These are phyloP conservation scores for Tetracladium maxilliforme DNA, from an alignment of 2,329 filamentous ascomycete species.

Conservation along the genomic window DNA sequence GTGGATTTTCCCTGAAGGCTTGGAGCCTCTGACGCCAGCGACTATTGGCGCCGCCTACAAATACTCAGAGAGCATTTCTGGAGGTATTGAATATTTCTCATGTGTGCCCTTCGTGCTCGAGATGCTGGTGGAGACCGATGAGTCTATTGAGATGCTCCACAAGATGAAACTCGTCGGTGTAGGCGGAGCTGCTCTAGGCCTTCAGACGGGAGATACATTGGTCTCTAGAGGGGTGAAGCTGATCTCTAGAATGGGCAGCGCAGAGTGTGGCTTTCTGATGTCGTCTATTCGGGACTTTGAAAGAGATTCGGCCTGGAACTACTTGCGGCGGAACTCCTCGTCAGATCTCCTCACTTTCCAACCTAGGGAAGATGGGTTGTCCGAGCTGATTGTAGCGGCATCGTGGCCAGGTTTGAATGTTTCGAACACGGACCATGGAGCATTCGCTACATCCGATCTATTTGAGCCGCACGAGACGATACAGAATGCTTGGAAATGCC, in stretches of 20 bases:
- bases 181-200: conserved; percentile 43
- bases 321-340: conserved; percentile 25
- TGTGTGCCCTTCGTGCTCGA: conserved; percentile 45
- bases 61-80: conserved; percentile 8
- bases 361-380: conserved; percentile 20
- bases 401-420: conserved; percentile 46
- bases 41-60: conserved; percentile 34
- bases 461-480: conserved; percentile 39
- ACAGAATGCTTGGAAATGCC: conserved; percentile 42
- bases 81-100: conserved; percentile 39
- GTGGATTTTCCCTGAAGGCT: conserved; percentile 45
- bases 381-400: conserved; percentile 37
- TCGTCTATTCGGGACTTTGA: conserved; percentile 42
- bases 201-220: conserved; percentile 34
- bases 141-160: conserved; percentile 25
- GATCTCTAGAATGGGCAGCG: conserved; percentile 47
- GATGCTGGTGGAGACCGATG: conserved; percentile 27
- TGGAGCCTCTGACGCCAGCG: conserved; percentile 36
- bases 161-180: conserved; percentile 47
- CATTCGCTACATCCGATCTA: conserved; percentile 47
- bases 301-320: conserved; percentile 44
- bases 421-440: conserved; percentile 39
- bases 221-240: conserved; percentile 35
- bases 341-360: conserved; percentile 32
- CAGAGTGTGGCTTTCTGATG: conserved; percentile 51